Conservation (phyloP, 805 yeast genomes). For the Priceomyces castillae region DNA sequence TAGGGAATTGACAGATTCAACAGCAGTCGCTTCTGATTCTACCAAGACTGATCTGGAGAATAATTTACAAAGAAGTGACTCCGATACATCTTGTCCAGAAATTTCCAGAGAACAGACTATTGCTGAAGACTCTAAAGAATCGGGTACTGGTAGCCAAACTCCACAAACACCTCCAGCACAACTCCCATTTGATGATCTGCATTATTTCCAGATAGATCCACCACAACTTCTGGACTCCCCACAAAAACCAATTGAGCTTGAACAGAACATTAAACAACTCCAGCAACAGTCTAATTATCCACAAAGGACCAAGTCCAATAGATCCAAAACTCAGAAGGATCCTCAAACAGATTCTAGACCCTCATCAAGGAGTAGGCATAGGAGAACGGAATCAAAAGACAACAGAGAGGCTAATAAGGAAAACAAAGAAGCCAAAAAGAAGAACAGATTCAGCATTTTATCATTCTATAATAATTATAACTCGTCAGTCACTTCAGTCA, state of each 20-base stretch:
- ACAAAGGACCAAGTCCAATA: not conserved
- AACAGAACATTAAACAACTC: not conserved
- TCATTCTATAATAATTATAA: constrained; percentile 41
- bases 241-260: not conserved
- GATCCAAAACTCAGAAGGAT: not conserved
- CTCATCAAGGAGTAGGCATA: not conserved
- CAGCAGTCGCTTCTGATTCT: constrained; percentile 8
- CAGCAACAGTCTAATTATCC: not conserved
- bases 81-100: not conserved
- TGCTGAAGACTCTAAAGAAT: constrained; percentile 31
- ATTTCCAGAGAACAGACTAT: constrained; percentile 20
- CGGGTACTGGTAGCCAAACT: not conserved
- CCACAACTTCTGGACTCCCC: not conserved
- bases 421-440: constrained; percentile 33
- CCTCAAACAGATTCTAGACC: not conserved
- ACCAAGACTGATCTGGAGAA: not conserved
- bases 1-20: not conserved
- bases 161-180: not conserved
- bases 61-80: not conserved
- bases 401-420: constrained; percentile 15
- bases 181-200: not conserved
- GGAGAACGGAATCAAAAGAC: constrained; percentile 4
- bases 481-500: constrained; percentile 15
- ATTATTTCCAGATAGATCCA: not conserved
- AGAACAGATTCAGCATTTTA: constrained; percentile 42